Base-by-base conservation (phyloP, 805 yeast genomes). In the Kodamaea nitidulidarum region DNA sequence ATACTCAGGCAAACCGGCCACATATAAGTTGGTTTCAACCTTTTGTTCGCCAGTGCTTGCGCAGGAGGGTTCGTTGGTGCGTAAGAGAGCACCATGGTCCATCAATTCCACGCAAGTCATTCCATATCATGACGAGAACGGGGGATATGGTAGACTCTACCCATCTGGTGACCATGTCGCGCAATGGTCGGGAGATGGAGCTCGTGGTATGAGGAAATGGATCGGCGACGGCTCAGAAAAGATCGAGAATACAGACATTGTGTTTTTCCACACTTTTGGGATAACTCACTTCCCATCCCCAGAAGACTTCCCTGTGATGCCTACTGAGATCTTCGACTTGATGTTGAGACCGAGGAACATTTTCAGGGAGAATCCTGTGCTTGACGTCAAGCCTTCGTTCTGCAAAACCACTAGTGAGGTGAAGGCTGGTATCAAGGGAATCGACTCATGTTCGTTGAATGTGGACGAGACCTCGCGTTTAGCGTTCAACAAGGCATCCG, bases 291-390 rank as follows among this genome's bases (percentile, higher is more conserved):
- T 84, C 76, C 95, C 95, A 43, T 81, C 90, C 10, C 91, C 93
- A 43, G 93, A 84, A 67, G 95, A 84, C 62, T 84, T 84, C 81
- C 93, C 93, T 41, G 76, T 84, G 47, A 84, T 84, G 93, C 93
- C 93, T 35, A 83, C 88, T 36, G 95, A 84, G 65, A 84, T 87
- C 54, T 80, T 84, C 53, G 77, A 82, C 43, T 68, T 84, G 50
- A 67, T 81, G 66, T 68, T 84, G 58, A 76, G 90, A 62, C 93
- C 93, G 51, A 73, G 91, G 59, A 79, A 84, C 63, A 80, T 84
- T 69, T 84, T 84, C 73, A 64, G 71, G 33, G 85, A 81, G 59
- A 84, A 84, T 61, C 93, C 95, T 22, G 83, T 77, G 38, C 70
- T 84, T 49, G 93, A 84, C 52, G 76, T 85, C 44, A 76, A 73